Conservation (phyloP, 169 alveolate species). For the Plasmodium berghei region DNA sequence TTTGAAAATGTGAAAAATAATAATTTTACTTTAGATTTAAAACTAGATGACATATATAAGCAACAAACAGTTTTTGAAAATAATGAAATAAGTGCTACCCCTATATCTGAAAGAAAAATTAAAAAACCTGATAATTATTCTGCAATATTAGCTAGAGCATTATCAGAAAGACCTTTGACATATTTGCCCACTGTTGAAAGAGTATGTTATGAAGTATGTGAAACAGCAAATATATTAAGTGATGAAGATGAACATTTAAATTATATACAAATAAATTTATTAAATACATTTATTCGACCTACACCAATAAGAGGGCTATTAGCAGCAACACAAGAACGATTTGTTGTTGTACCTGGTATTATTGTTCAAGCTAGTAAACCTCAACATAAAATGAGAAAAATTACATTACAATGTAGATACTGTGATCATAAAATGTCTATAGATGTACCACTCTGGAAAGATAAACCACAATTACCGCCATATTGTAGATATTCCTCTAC, state of each 20-base stretch:
- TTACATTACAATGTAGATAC: slow-evolving; percentile 91
- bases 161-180: slow-evolving; percentile 84
- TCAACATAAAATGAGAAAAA: slow-evolving; percentile 87
- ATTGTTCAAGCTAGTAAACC: slow-evolving; percentile 95
- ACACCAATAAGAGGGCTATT: slow-evolving; percentile 83
- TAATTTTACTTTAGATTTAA: slow-evolving; percentile 83
- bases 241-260: slow-evolving; percentile 82
- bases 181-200: slow-evolving; percentile 84
- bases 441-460: slow-evolving; percentile 92
- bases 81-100: slow-evolving; percentile 78
- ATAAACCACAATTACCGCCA: slow-evolving; percentile 85
- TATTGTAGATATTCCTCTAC: slow-evolving; percentile 85
- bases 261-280: slow-evolving; percentile 83
- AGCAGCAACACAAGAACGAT: slow-evolving; percentile 89
- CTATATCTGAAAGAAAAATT: slow-evolving; percentile 73
- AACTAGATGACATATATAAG: slow-evolving; percentile 84
- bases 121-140: slow-evolving; percentile 81
- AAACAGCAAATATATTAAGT: slow-evolving; percentile 80
- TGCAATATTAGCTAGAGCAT: slow-evolving; percentile 83
- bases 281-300: slow-evolving; percentile 84
- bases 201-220: slow-evolving; percentile 86
- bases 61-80: slow-evolving; percentile 81
- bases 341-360: slow-evolving; percentile 96
- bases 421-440: slow-evolving; percentile 93
- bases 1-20: slow-evolving; percentile 85